Base-by-base conservation (phyloP, 2,329 filamentous ascomycete genomes). In the Sporothrix globosa region DNA sequence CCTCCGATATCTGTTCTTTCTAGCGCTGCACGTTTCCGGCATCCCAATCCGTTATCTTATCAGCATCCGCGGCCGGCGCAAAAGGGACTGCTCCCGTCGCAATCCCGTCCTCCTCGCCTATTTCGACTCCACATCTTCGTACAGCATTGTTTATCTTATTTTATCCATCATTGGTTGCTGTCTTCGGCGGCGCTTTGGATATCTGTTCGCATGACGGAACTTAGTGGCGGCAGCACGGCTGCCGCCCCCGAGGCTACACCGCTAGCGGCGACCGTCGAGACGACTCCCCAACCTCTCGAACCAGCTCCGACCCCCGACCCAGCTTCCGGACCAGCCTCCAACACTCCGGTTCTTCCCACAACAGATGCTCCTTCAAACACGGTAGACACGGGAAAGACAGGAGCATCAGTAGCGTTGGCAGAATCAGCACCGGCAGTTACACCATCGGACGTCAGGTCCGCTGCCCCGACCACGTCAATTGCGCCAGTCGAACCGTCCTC, bases 151-250 rank as follows among this genome's bases (percentile, higher is more conserved):
- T n/a, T 46, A 24, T 65, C 46, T 17, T n/a, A 13, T 46, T 44
- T 6, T 17, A 54, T 24, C 21, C 44, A 13, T 50, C 19, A 14
- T 30, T 44, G n/a, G 24, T 65, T 34, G 46, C 63, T 39, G 30
- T 66, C 9, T 13, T 5, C 19, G 39, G 21, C 27, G 50, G 46
- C 24, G 13, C 46, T 24, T 27, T 13, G 41, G 46, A 19, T 39
- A n/a, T 21, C 27, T 21, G 63, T 46, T 13, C 46, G 46, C 46
- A 71, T 71, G 70, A 65, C 60, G 61, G 70, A 69, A 67, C 70
- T 48, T 39, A 68, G 46, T 48, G 68, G 70, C 68, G 70, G 61
- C 53, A 54, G 67, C 67, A 39, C 34, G 10, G 52, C 70, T 60
- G 70, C 61, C 46, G 60, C 53, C 54, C 30, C 68, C 41, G 65